Percentiles rank a stretch among this genome's conserved stretches.
Conservation (phyloP, 441 rosid genomes). For the Pelargonium cotyledonis region DNA sequence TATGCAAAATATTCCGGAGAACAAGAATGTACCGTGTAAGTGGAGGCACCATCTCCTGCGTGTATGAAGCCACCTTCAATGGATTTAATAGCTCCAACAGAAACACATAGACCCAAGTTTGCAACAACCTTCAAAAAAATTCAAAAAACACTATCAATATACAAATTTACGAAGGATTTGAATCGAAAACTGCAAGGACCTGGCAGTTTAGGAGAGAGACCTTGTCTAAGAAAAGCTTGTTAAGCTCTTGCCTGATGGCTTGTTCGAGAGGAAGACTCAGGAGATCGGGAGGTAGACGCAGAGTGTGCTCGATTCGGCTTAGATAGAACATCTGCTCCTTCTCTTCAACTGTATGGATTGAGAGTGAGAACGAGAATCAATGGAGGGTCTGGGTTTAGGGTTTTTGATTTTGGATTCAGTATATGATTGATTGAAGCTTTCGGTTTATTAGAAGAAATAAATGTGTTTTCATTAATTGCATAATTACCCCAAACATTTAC, state of each 20-base stretch:
- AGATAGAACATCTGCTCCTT: slow-evolving; percentile 53
- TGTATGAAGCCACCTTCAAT: slow-evolving; percentile 67
- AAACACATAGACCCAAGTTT: slow-evolving; percentile 64
- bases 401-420: too few species aligned
- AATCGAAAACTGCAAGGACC: not conserved
- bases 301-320: slow-evolving; percentile 61
- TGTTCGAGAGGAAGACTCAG: slow-evolving; percentile 56
- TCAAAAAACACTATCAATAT: not conserved
- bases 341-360: not conserved
- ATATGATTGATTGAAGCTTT: not conserved
- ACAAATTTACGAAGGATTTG: not conserved
- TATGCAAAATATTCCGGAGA: too few species aligned
- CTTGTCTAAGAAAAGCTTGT: slow-evolving; percentile 66
- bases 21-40: slow-evolving; percentile 47
- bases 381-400: not conserved
- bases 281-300: slow-evolving; percentile 67
- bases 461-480: too few species aligned
- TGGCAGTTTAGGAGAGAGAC: slow-evolving; percentile 23
- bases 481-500: too few species aligned
- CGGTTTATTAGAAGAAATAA: not conserved
- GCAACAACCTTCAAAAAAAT: slow-evolving; percentile 56
- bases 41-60: slow-evolving; percentile 80
- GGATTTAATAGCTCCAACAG: slow-evolving; percentile 55
- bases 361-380: not conserved
- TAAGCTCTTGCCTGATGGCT: slow-evolving; percentile 55